Conservation (phyloP, 1,284 basidiomycete genomes). For the Leccinum pachyderme region DNA sequence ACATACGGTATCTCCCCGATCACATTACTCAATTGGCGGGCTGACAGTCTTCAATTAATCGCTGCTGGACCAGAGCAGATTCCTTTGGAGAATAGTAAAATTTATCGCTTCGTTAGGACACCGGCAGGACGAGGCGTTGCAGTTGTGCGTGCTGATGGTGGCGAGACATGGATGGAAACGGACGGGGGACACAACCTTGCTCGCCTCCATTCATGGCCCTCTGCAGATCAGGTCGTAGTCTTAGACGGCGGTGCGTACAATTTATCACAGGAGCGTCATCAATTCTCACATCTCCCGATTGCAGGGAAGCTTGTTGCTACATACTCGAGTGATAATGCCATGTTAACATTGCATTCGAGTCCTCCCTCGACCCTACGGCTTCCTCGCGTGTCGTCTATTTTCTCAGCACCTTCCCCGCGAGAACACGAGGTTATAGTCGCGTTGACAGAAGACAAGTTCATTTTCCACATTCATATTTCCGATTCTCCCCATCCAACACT, state of each 20-base stretch:
- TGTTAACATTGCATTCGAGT: slow-evolving; percentile 49
- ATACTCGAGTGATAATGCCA: slow-evolving; percentile 39
- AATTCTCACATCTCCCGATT: slow-evolving; percentile 5
- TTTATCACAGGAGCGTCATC: slow-evolving; percentile 11
- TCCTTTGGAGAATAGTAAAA: slow-evolving; percentile 48
- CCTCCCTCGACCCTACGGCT: slow-evolving; percentile 47
- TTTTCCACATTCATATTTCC: slow-evolving; percentile 50
- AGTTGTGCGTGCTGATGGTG: slow-evolving; percentile 54
- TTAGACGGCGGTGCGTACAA: slow-evolving; percentile 53
- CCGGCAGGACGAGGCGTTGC: slow-evolving; percentile 74
- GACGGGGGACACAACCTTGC: slow-evolving; percentile 45
- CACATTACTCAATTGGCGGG: slow-evolving; percentile 59
- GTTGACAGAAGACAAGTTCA: slow-evolving; percentile 52
- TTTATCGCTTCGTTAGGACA: slow-evolving; percentile 66
- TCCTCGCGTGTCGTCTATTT: slow-evolving; percentile 55
- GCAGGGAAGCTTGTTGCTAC: slow-evolving; percentile 35
- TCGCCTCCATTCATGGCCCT: slow-evolving; percentile 47
- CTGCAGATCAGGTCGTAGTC: slow-evolving; percentile 63
- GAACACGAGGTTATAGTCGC: slow-evolving; percentile 57
- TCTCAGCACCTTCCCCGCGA: slow-evolving; percentile 57
- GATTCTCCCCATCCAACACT: slow-evolving; percentile 35
- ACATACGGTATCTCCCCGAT: slow-evolving; percentile 54
- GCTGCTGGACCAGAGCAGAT: slow-evolving; percentile 40
- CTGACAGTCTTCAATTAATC: slow-evolving; percentile 47
- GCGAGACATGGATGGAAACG: slow-evolving; percentile 61